A percentile compares a stretch with the other conserved stretches of the same genome.
Evolutionary conservation across 2,329 filamentous ascomycete genomes (phyloP).

Genomic region (Talaromyces islandicus): DNA sequence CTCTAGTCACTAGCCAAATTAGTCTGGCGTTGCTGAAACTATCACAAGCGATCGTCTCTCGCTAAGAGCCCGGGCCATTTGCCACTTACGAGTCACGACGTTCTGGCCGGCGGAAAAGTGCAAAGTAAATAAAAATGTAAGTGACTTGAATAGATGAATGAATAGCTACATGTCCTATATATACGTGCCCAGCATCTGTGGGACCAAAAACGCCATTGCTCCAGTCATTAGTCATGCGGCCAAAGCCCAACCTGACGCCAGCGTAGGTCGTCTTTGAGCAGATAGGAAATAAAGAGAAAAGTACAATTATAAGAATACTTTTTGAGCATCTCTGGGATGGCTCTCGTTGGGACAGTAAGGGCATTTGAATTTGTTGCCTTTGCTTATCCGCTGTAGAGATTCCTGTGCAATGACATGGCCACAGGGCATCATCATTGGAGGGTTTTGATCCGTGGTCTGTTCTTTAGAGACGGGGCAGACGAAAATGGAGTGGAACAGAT

Average conservation of each 20-base stretch:
- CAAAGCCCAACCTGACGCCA: constrained; percentile 1
- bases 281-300: not conserved
- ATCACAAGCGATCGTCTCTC: not conserved
- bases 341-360: constrained; percentile 91
- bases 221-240: not conserved
- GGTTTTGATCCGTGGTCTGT: constrained; percentile 86
- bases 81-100: not conserved
- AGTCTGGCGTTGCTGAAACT: not conserved
- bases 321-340: constrained; percentile 66
- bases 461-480: constrained; percentile 97
- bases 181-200: constrained; percentile 1
- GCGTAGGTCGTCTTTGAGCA: not conserved
- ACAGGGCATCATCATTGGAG: constrained; percentile 94
- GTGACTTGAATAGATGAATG: not conserved
- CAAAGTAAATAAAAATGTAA: not conserved
- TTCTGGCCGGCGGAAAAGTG: not conserved
- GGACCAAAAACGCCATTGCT: constrained; percentile 4
- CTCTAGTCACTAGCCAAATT: not conserved
- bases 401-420: constrained; percentile 90
- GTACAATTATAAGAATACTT: constrained; percentile 57
- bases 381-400: constrained; percentile 71
- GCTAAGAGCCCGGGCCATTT: not conserved
- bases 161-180: not conserved
- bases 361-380: constrained; percentile 81
- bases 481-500: constrained; percentile 89